These are phyloP conservation scores for Diaporthe velutina DNA, from an alignment of 2,329 filamentous ascomycete genomes.

Conservation along the genomic window DNA sequence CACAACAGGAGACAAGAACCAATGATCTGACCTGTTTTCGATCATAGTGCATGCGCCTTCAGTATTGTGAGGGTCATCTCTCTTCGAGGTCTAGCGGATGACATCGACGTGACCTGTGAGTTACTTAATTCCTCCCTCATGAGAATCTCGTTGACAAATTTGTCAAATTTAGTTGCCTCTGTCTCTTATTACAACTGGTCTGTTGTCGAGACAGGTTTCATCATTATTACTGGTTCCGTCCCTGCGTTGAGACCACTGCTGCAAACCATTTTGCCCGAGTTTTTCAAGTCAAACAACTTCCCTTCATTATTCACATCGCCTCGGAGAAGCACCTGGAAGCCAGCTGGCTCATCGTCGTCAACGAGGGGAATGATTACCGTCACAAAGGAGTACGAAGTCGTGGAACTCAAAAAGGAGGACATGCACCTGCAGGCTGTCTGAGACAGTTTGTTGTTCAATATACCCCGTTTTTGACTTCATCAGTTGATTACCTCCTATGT, in stretches of 20 bases:
- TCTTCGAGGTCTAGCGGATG: constrained; percentile 41
- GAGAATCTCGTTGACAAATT: neutral
- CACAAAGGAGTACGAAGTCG: constrained; percentile 24
- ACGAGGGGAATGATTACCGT: constrained; percentile 17
- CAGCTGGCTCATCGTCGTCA: neutral
- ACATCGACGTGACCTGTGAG: constrained; percentile 49
- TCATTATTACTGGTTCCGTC: constrained; percentile 51
- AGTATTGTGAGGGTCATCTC: constrained; percentile 45
- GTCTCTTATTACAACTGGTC: constrained; percentile 49
- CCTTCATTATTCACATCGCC: neutral
- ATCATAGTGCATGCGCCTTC: constrained; percentile 45
- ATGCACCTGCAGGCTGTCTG: neutral
- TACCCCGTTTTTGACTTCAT: neutral
- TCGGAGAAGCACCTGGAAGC: constrained; percentile 1
- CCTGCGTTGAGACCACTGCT: constrained; percentile 47
- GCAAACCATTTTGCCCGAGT: constrained; percentile 10
- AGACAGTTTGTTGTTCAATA: neutral
- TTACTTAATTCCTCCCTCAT: neutral
- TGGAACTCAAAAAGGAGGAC: neutral
- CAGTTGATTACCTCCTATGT: too few species aligned
- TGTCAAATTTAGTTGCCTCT: constrained; percentile 44
- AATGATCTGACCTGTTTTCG: neutral
- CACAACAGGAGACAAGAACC: rapidly evolving
- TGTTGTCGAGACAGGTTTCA: constrained; percentile 49
- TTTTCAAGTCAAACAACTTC: constrained; percentile 31